A percentile compares a stretch with the other conserved stretches of the same genome.
Conservation (phyloP, 306 rosid species). For the Acacia acuminata region DNA sequence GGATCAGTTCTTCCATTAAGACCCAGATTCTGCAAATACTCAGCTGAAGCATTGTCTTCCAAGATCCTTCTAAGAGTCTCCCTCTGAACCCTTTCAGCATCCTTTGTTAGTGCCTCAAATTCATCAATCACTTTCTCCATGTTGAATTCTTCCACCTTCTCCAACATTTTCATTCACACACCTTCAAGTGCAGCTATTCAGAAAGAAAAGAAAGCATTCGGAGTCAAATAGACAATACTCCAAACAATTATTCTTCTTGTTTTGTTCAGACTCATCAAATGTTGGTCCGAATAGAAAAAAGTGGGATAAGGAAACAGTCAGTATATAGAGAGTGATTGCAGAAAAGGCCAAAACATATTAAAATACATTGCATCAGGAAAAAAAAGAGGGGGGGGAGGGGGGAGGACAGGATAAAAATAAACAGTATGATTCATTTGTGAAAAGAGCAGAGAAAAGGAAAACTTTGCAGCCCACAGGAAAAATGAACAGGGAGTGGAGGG, state of each 20-base stretch:
- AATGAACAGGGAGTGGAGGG: conserved; percentile 22
- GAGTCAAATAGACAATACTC: not conserved
- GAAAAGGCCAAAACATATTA: conserved; percentile 17
- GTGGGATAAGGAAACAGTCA: not conserved
- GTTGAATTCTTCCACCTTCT: conserved; percentile 62
- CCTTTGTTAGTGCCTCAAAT: conserved; percentile 73
- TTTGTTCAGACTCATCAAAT: not conserved
- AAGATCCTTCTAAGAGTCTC: conserved; percentile 70
- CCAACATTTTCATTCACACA: conserved; percentile 60
- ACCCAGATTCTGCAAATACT: conserved; percentile 69
- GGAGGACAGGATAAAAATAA: not conserved
- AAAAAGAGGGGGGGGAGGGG: not conserved
- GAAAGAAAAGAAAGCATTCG: not conserved
- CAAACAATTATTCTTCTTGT: not conserved
- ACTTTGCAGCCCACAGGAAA: conserved; percentile 11
- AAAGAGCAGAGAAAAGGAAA: not conserved
- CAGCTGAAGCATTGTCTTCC: conserved; percentile 73
- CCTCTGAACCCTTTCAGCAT: conserved; percentile 74
- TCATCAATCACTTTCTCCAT: conserved; percentile 67
- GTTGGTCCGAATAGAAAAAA: not conserved
- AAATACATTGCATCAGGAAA: not conserved
- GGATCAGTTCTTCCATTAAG: conserved; percentile 80
- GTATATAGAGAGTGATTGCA: conserved; percentile 4
- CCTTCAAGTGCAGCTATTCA: conserved; percentile 28
- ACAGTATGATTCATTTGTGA: conserved; percentile 7